phyloP scores from a whole-genome alignment of 2,329 filamentous ascomycete species.

The Coleophoma cylindrospora region DNA sequence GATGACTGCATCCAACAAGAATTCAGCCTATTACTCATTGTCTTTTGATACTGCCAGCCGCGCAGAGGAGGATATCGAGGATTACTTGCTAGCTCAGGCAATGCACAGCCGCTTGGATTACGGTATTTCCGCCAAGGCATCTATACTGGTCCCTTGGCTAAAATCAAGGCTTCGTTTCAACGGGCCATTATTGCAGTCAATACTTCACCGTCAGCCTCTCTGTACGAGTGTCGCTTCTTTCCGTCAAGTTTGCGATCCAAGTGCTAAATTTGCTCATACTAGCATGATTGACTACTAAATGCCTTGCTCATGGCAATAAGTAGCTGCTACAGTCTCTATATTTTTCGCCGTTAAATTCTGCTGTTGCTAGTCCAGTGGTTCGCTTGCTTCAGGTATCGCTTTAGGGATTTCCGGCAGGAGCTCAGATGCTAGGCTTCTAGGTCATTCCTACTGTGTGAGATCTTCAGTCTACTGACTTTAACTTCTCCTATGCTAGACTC shows the following conservation, averaged over 20 bases:
- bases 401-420: conserved; percentile 35
- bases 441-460: conserved; percentile 30
- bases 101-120: conserved; percentile 32
- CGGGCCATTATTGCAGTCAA: conserved; percentile 33
- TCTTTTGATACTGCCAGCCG: conserved; percentile 27
- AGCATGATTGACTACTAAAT: conserved; percentile 31
- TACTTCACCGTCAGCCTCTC: conserved; percentile 33
- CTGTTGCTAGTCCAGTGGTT: conserved; percentile 35
- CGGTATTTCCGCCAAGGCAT: conserved; percentile 29
- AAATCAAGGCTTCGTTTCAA: conserved; percentile 30
- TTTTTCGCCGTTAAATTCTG: conserved; percentile 36
- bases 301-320: conserved; percentile 30
- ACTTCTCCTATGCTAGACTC: conserved; percentile 32
- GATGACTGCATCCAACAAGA: conserved; percentile 27
- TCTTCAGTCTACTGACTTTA: conserved; percentile 30
- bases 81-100: conserved; percentile 23
- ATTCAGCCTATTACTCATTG: conserved; percentile 32
- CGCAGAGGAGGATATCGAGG: conserved; percentile 28
- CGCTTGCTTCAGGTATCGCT: conserved; percentile 29
- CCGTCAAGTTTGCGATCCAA: conserved; percentile 32
- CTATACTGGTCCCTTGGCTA: conserved; percentile 34
- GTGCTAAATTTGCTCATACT: conserved; percentile 30
- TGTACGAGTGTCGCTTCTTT: conserved; percentile 28
- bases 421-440: conserved; percentile 34
- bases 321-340: conserved; percentile 33